These are phyloP conservation scores for Viola odorata DNA, from an alignment of 345 rosid genomes.

Conservation along the genomic window DNA sequence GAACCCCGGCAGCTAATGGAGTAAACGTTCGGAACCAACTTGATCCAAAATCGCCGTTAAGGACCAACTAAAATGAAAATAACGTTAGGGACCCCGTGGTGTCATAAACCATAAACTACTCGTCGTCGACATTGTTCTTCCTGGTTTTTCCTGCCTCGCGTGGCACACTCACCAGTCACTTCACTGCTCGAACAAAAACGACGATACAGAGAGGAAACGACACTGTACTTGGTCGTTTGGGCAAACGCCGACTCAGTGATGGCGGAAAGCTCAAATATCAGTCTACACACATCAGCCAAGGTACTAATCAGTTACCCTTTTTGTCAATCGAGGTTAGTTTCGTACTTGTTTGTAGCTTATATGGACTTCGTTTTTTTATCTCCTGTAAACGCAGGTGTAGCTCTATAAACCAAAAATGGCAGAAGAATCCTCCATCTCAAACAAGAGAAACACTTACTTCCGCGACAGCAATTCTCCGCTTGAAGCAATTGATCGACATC, in stretches of 20 bases:
- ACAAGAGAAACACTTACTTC: slow-evolving; percentile 38
- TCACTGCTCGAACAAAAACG: no score
- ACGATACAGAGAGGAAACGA: not conserved
- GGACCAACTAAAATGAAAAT: no score
- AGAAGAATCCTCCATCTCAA: slow-evolving; percentile 23
- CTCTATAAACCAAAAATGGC: slow-evolving; percentile 27
- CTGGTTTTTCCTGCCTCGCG: no score
- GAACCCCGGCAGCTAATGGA: no score
- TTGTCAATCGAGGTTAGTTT: not conserved
- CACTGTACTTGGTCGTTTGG: not conserved
- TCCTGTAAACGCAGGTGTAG: not conserved
- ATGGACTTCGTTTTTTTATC: not conserved
- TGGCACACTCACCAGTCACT: no score
- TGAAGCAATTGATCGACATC: slow-evolving; percentile 54
- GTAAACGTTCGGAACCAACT: no score
- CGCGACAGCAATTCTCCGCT: slow-evolving; percentile 37
- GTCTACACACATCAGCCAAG: not conserved
- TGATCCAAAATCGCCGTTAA: no score
- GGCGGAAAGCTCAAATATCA: not conserved
- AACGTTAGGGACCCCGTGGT: no score
- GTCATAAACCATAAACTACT: no score
- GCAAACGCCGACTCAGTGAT: not conserved
- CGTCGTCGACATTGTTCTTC: no score
- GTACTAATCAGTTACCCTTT: not conserved
- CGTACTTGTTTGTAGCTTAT: not conserved